A percentile compares a stretch with the other conserved stretches of the same genome.
Conservation (phyloP, 2,329 filamentous ascomycete species). For the Fusarium denticulatum region DNA sequence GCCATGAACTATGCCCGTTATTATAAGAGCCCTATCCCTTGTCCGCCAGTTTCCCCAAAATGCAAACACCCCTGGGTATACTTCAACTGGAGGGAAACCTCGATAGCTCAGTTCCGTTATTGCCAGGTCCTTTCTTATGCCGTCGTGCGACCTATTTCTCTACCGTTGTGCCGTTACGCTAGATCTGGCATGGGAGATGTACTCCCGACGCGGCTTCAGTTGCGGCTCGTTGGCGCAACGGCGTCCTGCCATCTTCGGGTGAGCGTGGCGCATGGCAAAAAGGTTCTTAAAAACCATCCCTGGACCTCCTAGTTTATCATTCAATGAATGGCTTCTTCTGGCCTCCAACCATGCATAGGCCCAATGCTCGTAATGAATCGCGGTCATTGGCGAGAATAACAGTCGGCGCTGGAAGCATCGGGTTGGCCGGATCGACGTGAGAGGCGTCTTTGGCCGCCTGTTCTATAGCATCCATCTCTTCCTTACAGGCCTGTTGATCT, state of each 20-base stretch:
- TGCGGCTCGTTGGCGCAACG: conserved; percentile 22
- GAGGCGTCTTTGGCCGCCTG: conserved; percentile 94
- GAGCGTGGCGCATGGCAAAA: conserved; percentile 18
- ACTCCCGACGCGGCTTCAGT: conserved; percentile 33
- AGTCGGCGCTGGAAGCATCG: conserved; percentile 86
- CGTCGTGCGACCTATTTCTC: conserved; percentile 10
- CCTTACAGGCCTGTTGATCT: conserved; percentile 94
- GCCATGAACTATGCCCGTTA: conserved; percentile 40
- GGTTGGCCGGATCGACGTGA: conserved; percentile 86
- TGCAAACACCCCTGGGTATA: conserved; percentile 43
- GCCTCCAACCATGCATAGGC: conserved; percentile 70
- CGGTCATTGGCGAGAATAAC: conserved; percentile 84
- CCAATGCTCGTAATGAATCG: conserved; percentile 68
- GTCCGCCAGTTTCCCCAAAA: conserved; percentile 36
- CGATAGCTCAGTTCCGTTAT: conserved; percentile 4
- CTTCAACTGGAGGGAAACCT: conserved; percentile 23
- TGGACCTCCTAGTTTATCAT: conserved; percentile 46
- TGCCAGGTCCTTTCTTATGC: background rate
- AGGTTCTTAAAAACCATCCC: conserved; percentile 27
- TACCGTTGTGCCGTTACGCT: conserved; percentile 11
- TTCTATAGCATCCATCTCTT: conserved; percentile 98
- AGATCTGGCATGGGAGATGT: conserved; percentile 21
- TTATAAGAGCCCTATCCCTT: conserved; percentile 25
- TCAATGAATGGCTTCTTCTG: conserved; percentile 75
- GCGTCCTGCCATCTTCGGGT: conserved; percentile 12